Base-by-base conservation (phyloP, 2,329 filamentous ascomycete species). In the Pseudocercospora musae region DNA sequence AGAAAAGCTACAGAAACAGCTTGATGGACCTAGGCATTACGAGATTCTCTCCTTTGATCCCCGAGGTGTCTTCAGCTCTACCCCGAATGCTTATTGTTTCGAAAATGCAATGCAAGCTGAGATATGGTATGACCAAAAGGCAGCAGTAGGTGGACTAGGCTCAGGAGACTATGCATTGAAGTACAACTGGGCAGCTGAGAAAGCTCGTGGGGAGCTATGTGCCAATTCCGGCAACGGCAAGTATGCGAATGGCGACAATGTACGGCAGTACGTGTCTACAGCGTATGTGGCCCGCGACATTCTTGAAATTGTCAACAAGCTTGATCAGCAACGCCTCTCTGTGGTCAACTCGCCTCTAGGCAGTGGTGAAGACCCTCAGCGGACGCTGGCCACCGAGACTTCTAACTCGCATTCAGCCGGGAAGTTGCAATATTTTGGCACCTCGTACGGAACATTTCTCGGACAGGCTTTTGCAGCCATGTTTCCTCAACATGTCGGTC, bases 41-140 rank as follows among this genome's bases (percentile, higher is more conserved):
- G 79, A 81, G 58, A 72, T 81, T 27, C 71, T 81, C 21, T 75
- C 76, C 11, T 81, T 80, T 52, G 79, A 81, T 64, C 79, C 79
- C 4, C 72, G 79, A 18, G 78, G 78, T 10, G 74, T 80, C 27
- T 77, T 75, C 29, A 67, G 69, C 55, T 75, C 73, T 5, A 68
- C 72, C 44, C 77, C 77, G 1, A 60, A 63, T n/a, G 73, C 73
- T 4, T 64, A 64, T 15, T 79, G 77, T 64, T 74, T 77, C 62
- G 68, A 71, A 15, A 60, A 59, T 44, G 58, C 64, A 3, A 58
- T 66, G 21, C 57, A 68, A 31, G 78, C 31, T 62, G 76, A 65
- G 68, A 74, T 61, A 54, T 65, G 49, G 70, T 70, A 27, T 70
- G 77, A 66, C 75, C 75, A 46, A 37, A 68, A 68, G 37, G 63